Evolutionary conservation across 2,329 filamentous ascomycete genomes (phyloP), one percentile per base, ranked within the genome.

Genomic region (Ramularia endophylla): DNA sequence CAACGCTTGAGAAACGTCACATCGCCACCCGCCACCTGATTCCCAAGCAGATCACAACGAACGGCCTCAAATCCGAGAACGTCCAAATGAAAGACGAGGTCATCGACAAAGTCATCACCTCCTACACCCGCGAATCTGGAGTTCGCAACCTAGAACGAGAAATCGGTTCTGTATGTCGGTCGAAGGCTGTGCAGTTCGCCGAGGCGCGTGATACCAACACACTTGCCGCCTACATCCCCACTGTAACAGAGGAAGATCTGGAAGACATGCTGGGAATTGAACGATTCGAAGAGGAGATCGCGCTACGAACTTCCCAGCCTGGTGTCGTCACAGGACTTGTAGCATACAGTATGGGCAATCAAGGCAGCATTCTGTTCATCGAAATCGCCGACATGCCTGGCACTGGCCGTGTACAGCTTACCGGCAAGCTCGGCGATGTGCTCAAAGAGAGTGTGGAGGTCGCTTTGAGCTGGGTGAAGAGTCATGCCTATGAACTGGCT

Each of bases 341-440:
- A 12, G 92, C 92, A 7, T 98, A 95, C 69, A 87, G 83, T 58
- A 85, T 83, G 3, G 90, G 92, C 36, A 88, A 88, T 35, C 90
- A 95, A 63, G 92, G 92, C 48, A 89, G 85, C 60, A 98, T 98
- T 57, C 75, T 98, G 41, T 98, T 98, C 72, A 98, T 98, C 56
- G 92, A 98, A 67, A 87, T 95, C 32, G 87, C 90, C 8, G 89
- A 95, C 60, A 97, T 97, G 88, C 92, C 92, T 0, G 92, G 92
- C 31, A 83, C 79, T 42, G 92, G 92, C 25, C 82, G 84, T 39
- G 87, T 98, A 27, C 92, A 97, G 67, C 80, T 98, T 18, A 98
- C 92, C 1, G 92, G 92, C 47, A 97, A 94, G 64, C 80, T 98
- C 5, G 92, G 92, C 50, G 89, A 95, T 55, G 92, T 98, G 20